phyloP scores from a whole-genome alignment of 2,329 filamentous ascomycete genomes.

The Diaporthe ampelina region DNA sequence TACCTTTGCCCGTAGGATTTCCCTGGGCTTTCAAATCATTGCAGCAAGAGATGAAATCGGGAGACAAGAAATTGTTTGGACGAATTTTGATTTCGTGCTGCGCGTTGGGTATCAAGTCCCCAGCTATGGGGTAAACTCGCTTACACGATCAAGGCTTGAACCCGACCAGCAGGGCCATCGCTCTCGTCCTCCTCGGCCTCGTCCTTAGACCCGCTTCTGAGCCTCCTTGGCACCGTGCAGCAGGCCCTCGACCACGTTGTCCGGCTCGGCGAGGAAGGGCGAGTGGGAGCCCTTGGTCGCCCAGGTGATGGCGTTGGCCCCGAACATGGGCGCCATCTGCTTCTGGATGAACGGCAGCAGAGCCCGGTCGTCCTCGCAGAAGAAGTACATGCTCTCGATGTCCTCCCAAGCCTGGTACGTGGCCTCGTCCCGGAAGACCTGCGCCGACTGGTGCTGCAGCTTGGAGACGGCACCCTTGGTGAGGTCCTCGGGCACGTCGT shows the following conservation, averaged over 20 bases:
- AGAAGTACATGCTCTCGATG: constrained; percentile 43
- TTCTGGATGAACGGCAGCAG: constrained; percentile 40
- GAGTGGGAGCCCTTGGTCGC: constrained; percentile 41
- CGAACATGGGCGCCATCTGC: constrained; percentile 38
- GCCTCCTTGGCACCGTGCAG: constrained; percentile 33
- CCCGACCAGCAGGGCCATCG: neutral
- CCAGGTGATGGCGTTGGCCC: constrained; percentile 36
- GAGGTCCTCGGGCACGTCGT: constrained; percentile 42
- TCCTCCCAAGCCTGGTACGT: constrained; percentile 46
- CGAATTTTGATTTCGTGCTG: neutral
- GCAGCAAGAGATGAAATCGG: neutral
- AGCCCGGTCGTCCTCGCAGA: constrained; percentile 44
- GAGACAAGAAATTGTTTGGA: neutral
- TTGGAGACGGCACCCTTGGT: constrained; percentile 38
- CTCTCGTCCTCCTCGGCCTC: neutral
- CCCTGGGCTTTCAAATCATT: neutral
- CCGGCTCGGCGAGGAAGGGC: constrained; percentile 43
- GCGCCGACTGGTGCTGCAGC: constrained; percentile 43
- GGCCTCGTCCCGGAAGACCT: constrained; percentile 42
- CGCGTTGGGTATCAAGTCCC: constrained; percentile 25
- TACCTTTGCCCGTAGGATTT: neutral
- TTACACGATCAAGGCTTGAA: constrained; percentile 1
- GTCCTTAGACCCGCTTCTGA: constrained; percentile 31
- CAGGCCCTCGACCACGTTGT: constrained; percentile 38
- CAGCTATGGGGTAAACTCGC: constrained; percentile 11